These are phyloP conservation scores for Pyrrhoderma lamaoense DNA, from an alignment of 1,284 basidiomycete genomes.

Conservation along the genomic window DNA sequence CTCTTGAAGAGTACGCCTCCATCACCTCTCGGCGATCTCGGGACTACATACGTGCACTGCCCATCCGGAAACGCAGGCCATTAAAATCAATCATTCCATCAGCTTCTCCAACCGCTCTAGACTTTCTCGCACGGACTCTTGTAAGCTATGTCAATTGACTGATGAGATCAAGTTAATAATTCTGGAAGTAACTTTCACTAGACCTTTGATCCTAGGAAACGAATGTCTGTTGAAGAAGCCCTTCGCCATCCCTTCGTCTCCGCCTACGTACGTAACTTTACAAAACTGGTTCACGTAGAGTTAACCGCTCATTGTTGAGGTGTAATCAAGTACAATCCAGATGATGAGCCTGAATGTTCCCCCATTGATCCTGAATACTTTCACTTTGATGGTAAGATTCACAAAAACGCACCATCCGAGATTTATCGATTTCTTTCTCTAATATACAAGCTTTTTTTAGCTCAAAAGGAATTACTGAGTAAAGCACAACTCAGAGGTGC, in stretches of 20 bases:
- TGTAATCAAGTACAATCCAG: conserved; percentile 65
- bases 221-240: conserved; percentile 93
- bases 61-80: conserved; percentile 95
- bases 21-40: conserved; percentile 47
- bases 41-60: conserved; percentile 96
- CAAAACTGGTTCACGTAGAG: not conserved
- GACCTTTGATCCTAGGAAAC: conserved; percentile 95
- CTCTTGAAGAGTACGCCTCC: conserved; percentile 10
- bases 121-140: conserved; percentile 85
- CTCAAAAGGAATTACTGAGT: conserved; percentile 69
- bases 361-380: conserved; percentile 80
- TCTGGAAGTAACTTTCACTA: conserved; percentile 66
- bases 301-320: not conserved
- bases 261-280: conserved; percentile 58
- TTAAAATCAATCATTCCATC: conserved; percentile 89
- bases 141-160: conserved; percentile 61
- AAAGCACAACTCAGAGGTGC: conserved; percentile 63
- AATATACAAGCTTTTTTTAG: conserved; percentile 33
- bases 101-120: conserved; percentile 90
- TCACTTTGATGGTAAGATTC: conserved; percentile 69
- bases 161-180: conserved; percentile 24
- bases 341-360: conserved; percentile 72
- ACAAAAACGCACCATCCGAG: no score
- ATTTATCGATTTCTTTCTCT: no score
- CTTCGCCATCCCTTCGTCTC: conserved; percentile 90